Evolutionary conservation across 768 basidiomycete genomes (phyloP).

Genomic region (Rhizopogon vulgaris): DNA sequence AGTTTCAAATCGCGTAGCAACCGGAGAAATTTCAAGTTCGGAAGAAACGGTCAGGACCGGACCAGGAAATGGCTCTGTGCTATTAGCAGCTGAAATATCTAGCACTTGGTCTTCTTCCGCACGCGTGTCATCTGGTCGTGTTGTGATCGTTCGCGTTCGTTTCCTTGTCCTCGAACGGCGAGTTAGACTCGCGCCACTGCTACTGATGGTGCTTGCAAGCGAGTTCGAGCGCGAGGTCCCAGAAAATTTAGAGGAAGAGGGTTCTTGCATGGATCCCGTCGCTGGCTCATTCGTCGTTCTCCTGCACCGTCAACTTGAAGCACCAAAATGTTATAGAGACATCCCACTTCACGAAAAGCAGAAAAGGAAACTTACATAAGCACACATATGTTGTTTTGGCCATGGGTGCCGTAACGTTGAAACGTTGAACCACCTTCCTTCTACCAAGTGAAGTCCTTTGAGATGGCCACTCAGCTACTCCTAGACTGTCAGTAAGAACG

Average conservation of each 20-base stretch:
- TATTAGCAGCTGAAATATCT: constrained; percentile 24
- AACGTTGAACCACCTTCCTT: too few species aligned
- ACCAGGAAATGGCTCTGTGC: constrained; percentile 1
- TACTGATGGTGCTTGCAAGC: constrained; percentile 34
- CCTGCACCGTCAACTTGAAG: constrained; percentile 9
- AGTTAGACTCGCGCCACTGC: constrained; percentile 43
- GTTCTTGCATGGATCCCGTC: constrained; percentile 24
- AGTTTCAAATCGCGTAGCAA: constrained; percentile 11
- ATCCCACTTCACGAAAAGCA: constrained; percentile 3
- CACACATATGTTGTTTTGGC: neutral
- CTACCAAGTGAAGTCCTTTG: constrained; percentile 2
- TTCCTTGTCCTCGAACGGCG: constrained; percentile 44
- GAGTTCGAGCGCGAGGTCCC: constrained; percentile 30
- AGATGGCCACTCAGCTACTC: constrained; percentile 9
- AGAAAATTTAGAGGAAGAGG: constrained; percentile 19
- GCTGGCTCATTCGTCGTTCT: constrained; percentile 15
- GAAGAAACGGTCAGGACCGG: constrained; percentile 6
- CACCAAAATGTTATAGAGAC: constrained; percentile 9
- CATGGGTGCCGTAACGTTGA: too few species aligned
- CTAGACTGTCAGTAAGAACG: constrained; percentile 16
- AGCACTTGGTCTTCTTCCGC: constrained; percentile 16
- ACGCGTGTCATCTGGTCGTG: constrained; percentile 13
- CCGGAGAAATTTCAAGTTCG: constrained; percentile 5
- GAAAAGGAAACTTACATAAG: constrained; percentile 25
- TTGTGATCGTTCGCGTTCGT: constrained; percentile 49